phyloP scores from a whole-genome alignment of 2,329 filamentous ascomycete species.

The Aurifilum marmelostoma region DNA sequence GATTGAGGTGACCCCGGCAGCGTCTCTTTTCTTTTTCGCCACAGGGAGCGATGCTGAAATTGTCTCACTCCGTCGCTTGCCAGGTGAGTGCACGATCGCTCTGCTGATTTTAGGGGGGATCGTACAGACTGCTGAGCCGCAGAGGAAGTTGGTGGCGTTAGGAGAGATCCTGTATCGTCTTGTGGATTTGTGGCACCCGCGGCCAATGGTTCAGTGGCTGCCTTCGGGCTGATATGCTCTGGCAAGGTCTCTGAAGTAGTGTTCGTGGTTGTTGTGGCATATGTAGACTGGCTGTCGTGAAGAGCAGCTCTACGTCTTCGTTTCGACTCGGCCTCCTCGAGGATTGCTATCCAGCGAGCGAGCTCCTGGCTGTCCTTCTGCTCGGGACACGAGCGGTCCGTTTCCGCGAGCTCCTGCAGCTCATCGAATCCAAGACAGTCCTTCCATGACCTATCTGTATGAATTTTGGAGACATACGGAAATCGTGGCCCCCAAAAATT shows the following conservation, averaged over 20 bases:
- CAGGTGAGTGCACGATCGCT: background rate
- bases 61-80: conserved; percentile 19
- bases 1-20: background rate
- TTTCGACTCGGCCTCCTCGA: conserved; percentile 59
- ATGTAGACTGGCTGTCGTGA: conserved; percentile 49
- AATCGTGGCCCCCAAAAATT: conserved; percentile 77
- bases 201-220: background rate
- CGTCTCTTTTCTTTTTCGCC: conserved; percentile 5
- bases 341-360: conserved; percentile 60
- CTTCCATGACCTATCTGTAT: conserved; percentile 71
- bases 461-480: conserved; percentile 74
- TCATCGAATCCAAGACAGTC: conserved; percentile 72
- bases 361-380: conserved; percentile 64
- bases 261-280: conserved; percentile 34
- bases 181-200: background rate
- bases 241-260: conserved; percentile 26
- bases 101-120: background rate
- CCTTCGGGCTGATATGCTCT: background rate
- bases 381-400: conserved; percentile 53
- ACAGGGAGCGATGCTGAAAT: background rate
- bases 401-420: conserved; percentile 67
- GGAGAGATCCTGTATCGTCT: background rate
- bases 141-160: conserved; percentile 24
- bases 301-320: conserved; percentile 44
- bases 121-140: conserved; percentile 3